Percentiles rank a stretch among this genome's conserved stretches.
These are phyloP conservation scores for Cercospora zeina DNA, from an alignment of 2,329 filamentous ascomycete species.

Conservation along the genomic window DNA sequence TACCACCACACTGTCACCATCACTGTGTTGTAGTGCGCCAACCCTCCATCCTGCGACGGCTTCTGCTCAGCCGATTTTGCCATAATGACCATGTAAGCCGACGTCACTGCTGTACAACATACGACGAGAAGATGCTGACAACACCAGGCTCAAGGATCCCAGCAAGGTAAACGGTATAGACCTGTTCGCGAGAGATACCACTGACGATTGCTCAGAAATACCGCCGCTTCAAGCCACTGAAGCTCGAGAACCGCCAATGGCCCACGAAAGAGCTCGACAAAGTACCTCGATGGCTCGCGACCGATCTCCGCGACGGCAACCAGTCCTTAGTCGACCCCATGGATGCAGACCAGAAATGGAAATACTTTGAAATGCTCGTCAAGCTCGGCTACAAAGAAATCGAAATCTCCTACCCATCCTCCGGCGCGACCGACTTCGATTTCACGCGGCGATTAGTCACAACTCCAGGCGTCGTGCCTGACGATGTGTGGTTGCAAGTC, in stretches of 20 bases:
- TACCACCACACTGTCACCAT: background rate
- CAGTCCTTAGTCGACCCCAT: conserved; percentile 92
- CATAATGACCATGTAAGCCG: conserved; percentile 19
- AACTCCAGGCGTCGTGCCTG: conserved; percentile 77
- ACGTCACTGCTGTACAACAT: conserved; percentile 2
- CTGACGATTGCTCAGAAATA: conserved; percentile 68
- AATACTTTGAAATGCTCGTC: conserved; percentile 91
- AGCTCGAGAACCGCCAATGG: conserved; percentile 76
- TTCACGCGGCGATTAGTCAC: conserved; percentile 86
- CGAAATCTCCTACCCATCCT: conserved; percentile 91
- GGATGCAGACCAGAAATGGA: conserved; percentile 94
- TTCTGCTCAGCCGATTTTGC: conserved; percentile 12
- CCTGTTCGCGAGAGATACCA: background rate
- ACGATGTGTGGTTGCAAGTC: conserved; percentile 90
- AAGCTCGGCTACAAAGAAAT: conserved; percentile 97
- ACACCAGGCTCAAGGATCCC: conserved; percentile 55
- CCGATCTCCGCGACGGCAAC: conserved; percentile 87
- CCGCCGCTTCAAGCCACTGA: conserved; percentile 65
- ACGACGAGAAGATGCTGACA: conserved; percentile 4
- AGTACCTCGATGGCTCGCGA: conserved; percentile 86
- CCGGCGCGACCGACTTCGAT: conserved; percentile 93
- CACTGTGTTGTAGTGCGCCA: background rate
- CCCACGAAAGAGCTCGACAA: conserved; percentile 78
- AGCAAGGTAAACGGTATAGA: background rate
- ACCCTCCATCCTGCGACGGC: background rate